Base-by-base conservation (phyloP, 805 yeast species). In the Kuraishia borneana region DNA sequence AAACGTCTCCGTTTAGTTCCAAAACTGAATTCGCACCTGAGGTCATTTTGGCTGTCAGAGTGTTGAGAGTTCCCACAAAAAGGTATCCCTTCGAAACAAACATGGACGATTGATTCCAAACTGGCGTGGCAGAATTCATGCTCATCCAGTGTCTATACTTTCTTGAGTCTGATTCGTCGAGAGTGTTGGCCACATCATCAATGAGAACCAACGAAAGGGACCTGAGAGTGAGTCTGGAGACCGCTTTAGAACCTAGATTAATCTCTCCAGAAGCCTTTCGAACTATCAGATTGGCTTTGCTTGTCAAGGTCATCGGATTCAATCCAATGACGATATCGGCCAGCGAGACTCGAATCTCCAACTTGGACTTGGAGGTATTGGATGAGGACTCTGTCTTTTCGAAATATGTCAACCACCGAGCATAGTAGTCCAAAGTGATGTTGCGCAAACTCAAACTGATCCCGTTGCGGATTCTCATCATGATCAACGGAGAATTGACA, bases 311-410 rank as follows among this genome's bases (percentile, higher is more conserved):
- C 6, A 73, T 71, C 0, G 96, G 94, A 19, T 62, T 67, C 18
- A 84, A 47, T 0, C 82, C 82, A 22, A 84, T 39, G 1, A 72
- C 61, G 38, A 79, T 69, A 38, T 81, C 81, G 9, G 65, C 13
- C n/a, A 36, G 49, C 2, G 49, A n/a, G 25, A 26, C 18, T 17
- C 20, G 21, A 30, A 30, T 16, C 18, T 31, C 34, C 18, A 31
- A 14, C 31, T 4, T 6, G 14, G 7, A 13, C 23, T n/a, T 13
- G 18, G 21, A 18, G 5, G 23, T 18, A 9, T n/a, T 18, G 7
- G 29, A 8, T 26, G 29, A 6, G 14, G 29, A 13, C 17, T 12
- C 21, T 8, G 8, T 36, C 5, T 41, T 30, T 9, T 61, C 71
- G 31, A 76, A 56, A 16, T 68, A 37, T 4, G 57, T 40, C 13